These are phyloP conservation scores for Anaeromyces robustus DNA, from an alignment of 192 early-diverging fungal species.

Conservation along the genomic window DNA sequence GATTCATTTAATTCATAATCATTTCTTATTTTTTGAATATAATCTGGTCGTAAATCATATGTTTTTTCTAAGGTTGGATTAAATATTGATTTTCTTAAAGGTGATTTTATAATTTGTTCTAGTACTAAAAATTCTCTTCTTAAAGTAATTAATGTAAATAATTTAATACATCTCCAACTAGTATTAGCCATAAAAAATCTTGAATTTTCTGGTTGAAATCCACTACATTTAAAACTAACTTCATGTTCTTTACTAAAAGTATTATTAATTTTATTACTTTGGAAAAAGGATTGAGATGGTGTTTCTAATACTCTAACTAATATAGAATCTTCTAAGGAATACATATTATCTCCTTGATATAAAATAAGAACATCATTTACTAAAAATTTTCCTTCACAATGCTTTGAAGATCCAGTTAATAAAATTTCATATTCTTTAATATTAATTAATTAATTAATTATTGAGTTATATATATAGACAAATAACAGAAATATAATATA, in stretches of 20 bases:
- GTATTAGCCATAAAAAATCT: not conserved
- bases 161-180: slow-evolving; percentile 14
- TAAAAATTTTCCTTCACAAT: not conserved
- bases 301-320: not conserved
- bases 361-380: not conserved
- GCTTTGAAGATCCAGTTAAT: not conserved
- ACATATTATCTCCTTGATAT: not conserved
- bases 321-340: not conserved
- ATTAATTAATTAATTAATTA: not conserved
- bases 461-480: no score
- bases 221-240: not conserved
- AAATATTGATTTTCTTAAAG: slow-evolving; percentile 48
- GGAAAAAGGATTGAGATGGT: not conserved
- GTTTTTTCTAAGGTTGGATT: slow-evolving; percentile 17
- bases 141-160: slow-evolving; percentile 53
- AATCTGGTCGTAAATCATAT: slow-evolving; percentile 13
- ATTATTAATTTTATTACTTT: not conserved
- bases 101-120: slow-evolving; percentile 37
- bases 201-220: not conserved
- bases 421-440: not conserved
- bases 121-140: slow-evolving; percentile 74
- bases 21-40: slow-evolving; percentile 20
- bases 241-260: not conserved
- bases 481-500: no score
- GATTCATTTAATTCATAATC: slow-evolving; percentile 71